Conservation (phyloP, 208 protist species). For the Trypanosoma conorhini region DNA sequence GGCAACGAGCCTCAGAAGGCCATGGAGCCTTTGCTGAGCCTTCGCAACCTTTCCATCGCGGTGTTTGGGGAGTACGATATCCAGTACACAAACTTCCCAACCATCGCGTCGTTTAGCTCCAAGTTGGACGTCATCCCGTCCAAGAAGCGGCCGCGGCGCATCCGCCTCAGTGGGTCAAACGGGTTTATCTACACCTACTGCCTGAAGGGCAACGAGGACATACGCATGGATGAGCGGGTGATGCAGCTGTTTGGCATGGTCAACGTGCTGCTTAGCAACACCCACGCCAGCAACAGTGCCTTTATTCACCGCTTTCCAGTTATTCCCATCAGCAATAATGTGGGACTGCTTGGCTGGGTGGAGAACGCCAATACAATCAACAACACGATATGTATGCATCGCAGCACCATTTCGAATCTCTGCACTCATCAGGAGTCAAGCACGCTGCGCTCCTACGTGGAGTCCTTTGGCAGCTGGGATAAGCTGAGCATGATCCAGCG, state of each 20-base stretch:
- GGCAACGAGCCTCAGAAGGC: constrained; percentile 91
- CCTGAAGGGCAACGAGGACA: constrained; percentile 99
- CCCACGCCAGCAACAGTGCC: constrained; percentile 75
- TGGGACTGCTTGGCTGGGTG: constrained; percentile 99
- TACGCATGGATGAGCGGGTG: constrained; percentile 99
- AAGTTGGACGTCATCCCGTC: constrained; percentile 97
- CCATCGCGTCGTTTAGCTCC: constrained; percentile 95
- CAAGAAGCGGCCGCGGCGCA: constrained; percentile 99
- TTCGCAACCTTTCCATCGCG: constrained; percentile 95
- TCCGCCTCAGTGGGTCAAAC: constrained; percentile 97
- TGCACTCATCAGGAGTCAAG: constrained; percentile 89
- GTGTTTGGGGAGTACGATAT: constrained; percentile 98
- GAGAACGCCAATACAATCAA: constrained; percentile 99
- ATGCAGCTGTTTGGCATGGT: constrained; percentile 99
- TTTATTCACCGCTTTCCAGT: constrained; percentile 97
- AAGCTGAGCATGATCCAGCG: constrained; percentile 94
- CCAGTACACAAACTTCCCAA: constrained; percentile 71
- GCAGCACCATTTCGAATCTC: constrained; percentile 15
- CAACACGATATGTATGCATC: constrained; percentile 54
- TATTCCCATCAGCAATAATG: constrained; percentile 99
- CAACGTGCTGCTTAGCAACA: constrained; percentile 98
- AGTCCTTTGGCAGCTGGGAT: constrained; percentile 91
- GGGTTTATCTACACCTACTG: constrained; percentile 97
- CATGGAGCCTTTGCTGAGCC: constrained; percentile 95
- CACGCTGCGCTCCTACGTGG: constrained; percentile 70